These are phyloP conservation scores for Xylaria sp. DNA, from an alignment of 2,329 filamentous ascomycete species.

Conservation along the genomic window DNA sequence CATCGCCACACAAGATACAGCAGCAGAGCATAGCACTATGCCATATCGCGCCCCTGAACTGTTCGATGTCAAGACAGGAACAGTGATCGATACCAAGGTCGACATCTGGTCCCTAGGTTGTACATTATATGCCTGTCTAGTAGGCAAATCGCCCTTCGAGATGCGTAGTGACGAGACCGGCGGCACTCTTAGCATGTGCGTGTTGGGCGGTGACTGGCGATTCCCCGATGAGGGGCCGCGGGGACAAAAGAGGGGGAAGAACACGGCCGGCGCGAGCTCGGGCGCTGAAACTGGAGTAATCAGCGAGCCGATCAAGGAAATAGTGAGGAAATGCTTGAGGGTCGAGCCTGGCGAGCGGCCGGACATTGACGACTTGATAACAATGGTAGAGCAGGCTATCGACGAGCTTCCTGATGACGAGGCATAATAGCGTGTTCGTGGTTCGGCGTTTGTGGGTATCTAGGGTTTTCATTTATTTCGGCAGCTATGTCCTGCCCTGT, in stretches of 20 bases:
- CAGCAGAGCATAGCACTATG: conserved; percentile 97
- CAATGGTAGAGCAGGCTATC: conserved; percentile 42
- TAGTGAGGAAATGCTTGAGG: conserved; percentile 83
- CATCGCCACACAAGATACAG: conserved; percentile 89
- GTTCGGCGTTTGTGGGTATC: conserved; percentile 17
- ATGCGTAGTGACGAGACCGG: conserved; percentile 95
- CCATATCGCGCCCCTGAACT: conserved; percentile 96
- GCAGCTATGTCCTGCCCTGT: neutral
- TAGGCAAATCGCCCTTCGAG: conserved; percentile 97
- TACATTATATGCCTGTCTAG: conserved; percentile 95
- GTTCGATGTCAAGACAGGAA: conserved; percentile 95
- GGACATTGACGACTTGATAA: conserved; percentile 45
- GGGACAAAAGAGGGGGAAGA: conserved; percentile 54
- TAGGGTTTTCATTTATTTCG: neutral
- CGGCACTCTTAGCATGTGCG: conserved; percentile 88
- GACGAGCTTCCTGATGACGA: conserved; percentile 42
- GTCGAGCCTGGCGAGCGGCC: conserved; percentile 89
- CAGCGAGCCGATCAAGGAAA: conserved; percentile 81
- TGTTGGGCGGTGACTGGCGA: conserved; percentile 92
- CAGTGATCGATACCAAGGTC: conserved; percentile 91
- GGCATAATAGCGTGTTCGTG: conserved; percentile 21
- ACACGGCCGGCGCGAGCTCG: conserved; percentile 42
- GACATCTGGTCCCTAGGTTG: conserved; percentile 98
- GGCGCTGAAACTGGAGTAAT: conserved; percentile 60
- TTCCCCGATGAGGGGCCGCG: conserved; percentile 86